These are phyloP conservation scores for Somion occarium DNA, from an alignment of 1,284 basidiomycete species.

Conservation along the genomic window DNA sequence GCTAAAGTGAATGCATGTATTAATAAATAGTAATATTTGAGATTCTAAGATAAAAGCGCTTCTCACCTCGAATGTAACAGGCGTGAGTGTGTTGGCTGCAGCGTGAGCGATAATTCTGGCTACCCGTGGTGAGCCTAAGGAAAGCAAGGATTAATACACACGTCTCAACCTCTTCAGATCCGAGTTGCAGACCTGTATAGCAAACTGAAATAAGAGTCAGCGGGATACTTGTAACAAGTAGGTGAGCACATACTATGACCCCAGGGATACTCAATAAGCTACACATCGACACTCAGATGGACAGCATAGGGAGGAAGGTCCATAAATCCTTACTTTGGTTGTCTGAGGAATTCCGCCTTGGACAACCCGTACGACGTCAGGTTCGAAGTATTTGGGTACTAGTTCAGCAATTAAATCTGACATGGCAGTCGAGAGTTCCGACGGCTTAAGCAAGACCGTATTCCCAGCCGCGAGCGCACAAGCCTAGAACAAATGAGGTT, in stretches of 20 bases:
- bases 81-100: too few relatives aligned
- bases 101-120: too few relatives aligned
- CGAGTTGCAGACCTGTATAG: too few relatives aligned
- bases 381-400: slow-evolving; percentile 78
- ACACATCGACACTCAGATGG: not conserved
- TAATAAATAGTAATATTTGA: not conserved
- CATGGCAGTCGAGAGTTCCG: slow-evolving; percentile 67
- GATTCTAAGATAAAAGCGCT: not conserved
- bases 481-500: slow-evolving; percentile 34
- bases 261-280: slow-evolving; percentile 80
- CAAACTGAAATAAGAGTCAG: too few relatives aligned
- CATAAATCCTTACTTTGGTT: slow-evolving; percentile 47
- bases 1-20: not conserved
- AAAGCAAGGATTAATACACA: too few relatives aligned
- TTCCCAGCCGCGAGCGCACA: slow-evolving; percentile 83
- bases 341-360: slow-evolving; percentile 76
- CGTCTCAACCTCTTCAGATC: too few relatives aligned
- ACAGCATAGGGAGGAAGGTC: not conserved
- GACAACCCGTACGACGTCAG: slow-evolving; percentile 65
- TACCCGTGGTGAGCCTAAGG: too few relatives aligned
- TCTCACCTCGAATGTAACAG: too few relatives aligned
- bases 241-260: slow-evolving; percentile 78
- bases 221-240: too few relatives aligned
- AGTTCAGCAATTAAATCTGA: slow-evolving; percentile 71
- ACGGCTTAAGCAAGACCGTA: slow-evolving; percentile 73